Percentiles rank a stretch among this genome's conserved stretches.
These are phyloP conservation scores for Tulasnella sp. DNA, from an alignment of 768 basidiomycete genomes.

Conservation along the genomic window DNA sequence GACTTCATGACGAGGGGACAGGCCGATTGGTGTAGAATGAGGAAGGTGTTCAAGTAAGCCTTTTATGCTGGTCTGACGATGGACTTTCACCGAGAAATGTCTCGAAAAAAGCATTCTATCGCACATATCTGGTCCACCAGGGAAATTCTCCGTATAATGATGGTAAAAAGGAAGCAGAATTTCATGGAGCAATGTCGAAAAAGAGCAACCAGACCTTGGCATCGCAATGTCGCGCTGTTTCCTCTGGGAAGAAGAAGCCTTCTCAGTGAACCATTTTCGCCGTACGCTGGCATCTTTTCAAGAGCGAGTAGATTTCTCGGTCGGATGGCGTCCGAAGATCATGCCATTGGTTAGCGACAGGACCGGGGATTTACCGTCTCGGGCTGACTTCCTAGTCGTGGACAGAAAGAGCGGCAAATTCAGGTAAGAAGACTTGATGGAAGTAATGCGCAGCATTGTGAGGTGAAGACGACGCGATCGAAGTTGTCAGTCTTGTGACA, in stretches of 20 bases:
- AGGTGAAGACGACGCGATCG: background rate
- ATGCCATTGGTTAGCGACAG: conserved; percentile 13
- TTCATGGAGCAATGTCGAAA: conserved; percentile 4
- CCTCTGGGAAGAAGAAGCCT: background rate
- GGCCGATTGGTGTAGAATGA: background rate
- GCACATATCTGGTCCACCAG: background rate
- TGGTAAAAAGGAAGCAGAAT: background rate
- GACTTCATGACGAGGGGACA: conserved; percentile 11
- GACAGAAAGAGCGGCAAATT: background rate
- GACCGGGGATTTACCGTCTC: background rate
- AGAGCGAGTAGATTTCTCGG: background rate
- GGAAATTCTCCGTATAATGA: background rate
- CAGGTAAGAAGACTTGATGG: background rate
- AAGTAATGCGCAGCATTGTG: conserved; percentile 8
- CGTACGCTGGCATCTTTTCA: background rate
- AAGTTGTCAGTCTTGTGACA: background rate
- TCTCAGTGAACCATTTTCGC: conserved; percentile 18
- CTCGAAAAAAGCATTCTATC: background rate
- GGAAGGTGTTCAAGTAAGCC: background rate
- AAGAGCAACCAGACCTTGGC: background rate
- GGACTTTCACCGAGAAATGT: conserved; percentile 3
- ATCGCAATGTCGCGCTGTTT: background rate
- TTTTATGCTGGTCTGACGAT: background rate
- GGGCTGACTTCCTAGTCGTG: background rate
- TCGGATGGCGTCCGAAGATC: conserved; percentile 10